These are phyloP conservation scores for Setomelanomma holmii DNA, from an alignment of 2,329 filamentous ascomycete species.

Conservation along the genomic window DNA sequence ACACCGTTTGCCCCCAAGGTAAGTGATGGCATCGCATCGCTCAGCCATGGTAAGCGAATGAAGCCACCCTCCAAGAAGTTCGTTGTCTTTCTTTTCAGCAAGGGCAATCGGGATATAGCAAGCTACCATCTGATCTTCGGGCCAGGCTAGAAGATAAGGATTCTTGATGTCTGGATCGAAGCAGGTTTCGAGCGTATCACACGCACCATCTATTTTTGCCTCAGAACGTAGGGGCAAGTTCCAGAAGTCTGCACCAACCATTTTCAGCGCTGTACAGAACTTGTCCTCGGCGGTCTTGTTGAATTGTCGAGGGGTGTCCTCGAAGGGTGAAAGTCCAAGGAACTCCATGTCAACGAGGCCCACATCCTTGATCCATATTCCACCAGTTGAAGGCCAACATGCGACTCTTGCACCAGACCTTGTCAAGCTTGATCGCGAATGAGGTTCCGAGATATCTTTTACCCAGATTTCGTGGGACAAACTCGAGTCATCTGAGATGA, in stretches of 20 bases:
- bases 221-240: constrained; percentile 1
- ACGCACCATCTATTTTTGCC: not conserved
- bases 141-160: constrained; percentile 5
- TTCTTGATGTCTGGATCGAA: constrained; percentile 4
- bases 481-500: no score
- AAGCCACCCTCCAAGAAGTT: not conserved
- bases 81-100: not conserved
- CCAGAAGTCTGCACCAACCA: constrained; percentile 9
- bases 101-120: constrained; percentile 2
- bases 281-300: constrained; percentile 7
- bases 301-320: constrained; percentile 6
- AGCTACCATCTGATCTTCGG: not conserved
- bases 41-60: constrained; percentile 3
- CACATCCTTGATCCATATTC: constrained; percentile 6
- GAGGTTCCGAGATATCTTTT: constrained; percentile 3
- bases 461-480: no score
- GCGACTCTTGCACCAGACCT: constrained; percentile 2
- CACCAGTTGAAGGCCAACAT: constrained; percentile 7
- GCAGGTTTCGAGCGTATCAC: constrained; percentile 5
- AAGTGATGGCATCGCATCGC: constrained; percentile 1
- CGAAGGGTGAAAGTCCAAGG: not conserved
- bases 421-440: not conserved
- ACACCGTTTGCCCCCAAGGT: constrained; percentile 3
- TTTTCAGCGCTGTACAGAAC: constrained; percentile 2
- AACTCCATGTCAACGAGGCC: constrained; percentile 9